phyloP scores from a whole-genome alignment of 805 yeast species.

The Candida taoyuanica region DNA sequence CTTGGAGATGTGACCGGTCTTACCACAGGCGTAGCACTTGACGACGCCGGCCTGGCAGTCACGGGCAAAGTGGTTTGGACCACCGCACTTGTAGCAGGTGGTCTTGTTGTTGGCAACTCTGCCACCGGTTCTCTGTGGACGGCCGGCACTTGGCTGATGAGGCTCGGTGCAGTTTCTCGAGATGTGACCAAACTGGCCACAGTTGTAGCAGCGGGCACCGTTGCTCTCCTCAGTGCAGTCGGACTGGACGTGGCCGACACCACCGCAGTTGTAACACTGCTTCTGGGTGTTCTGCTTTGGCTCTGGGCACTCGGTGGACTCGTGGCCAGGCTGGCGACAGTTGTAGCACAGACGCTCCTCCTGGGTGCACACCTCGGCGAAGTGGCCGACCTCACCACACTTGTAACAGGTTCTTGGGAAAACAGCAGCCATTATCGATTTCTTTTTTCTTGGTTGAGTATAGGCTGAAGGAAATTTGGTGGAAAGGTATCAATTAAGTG shows the following conservation, averaged over 20 bases:
- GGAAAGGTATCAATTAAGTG: constrained; percentile 1
- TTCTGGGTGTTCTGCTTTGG: constrained; percentile 82
- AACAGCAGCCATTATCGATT: constrained; percentile 27
- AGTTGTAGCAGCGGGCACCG: constrained; percentile 75
- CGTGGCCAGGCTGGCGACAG: constrained; percentile 88
- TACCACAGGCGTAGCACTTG: constrained; percentile 92
- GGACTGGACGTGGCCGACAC: constrained; percentile 80
- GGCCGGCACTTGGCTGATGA: constrained; percentile 21
- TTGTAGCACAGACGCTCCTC: constrained; percentile 86
- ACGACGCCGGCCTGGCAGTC: constrained; percentile 69
- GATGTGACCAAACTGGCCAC: constrained; percentile 75
- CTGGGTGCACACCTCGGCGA: constrained; percentile 84
- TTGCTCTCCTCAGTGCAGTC: constrained; percentile 61
- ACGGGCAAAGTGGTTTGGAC: constrained; percentile 89
- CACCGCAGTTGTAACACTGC: constrained; percentile 92
- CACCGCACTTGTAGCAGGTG: constrained; percentile 86
- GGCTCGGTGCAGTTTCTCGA: constrained; percentile 69
- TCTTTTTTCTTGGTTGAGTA: not conserved
- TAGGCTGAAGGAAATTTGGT: too few species aligned
- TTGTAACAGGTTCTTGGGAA: constrained; percentile 81
- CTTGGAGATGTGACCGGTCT: constrained; percentile 82
- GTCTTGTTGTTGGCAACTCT: constrained; percentile 28
- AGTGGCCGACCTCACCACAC: constrained; percentile 89
- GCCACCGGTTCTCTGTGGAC: constrained; percentile 19
- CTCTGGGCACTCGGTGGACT: constrained; percentile 81